Conservation (phyloP, 768 basidiomycete genomes). For the Dacryopinax spathularia region DNA sequence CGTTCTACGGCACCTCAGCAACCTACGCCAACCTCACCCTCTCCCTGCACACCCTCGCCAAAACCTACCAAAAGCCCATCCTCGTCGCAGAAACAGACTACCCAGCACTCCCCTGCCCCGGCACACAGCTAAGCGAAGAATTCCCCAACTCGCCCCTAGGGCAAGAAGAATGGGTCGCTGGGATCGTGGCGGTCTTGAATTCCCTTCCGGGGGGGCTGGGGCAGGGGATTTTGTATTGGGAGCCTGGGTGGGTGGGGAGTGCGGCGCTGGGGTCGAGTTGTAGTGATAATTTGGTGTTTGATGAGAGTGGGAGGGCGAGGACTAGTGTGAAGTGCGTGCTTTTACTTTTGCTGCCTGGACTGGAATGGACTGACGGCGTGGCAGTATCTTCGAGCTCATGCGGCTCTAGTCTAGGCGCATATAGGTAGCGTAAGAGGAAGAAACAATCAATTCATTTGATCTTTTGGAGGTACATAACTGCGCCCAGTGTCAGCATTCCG, state of each 20-base stretch:
- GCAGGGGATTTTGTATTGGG: constrained; percentile 45
- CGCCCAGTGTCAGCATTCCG: too few species aligned
- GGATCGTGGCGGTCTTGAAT: constrained; percentile 35
- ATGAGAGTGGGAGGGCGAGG: not conserved
- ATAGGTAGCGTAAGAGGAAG: too few species aligned
- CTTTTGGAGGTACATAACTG: too few species aligned
- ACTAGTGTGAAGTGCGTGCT: not conserved
- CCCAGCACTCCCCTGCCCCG: constrained; percentile 33
- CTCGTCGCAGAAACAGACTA: constrained; percentile 55
- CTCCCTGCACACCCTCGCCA: constrained; percentile 38
- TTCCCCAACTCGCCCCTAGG: constrained; percentile 38
- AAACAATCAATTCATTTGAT: too few species aligned
- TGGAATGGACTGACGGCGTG: not conserved
- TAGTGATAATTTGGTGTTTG: constrained; percentile 10
- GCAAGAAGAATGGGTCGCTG: constrained; percentile 40
- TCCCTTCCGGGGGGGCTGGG: constrained; percentile 24
- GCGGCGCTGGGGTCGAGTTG: constrained; percentile 27
- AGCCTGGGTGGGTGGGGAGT: constrained; percentile 50
- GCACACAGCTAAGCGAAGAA: constrained; percentile 34
- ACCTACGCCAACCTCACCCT: constrained; percentile 37
- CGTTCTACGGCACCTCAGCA: constrained; percentile 23
- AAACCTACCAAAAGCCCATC: constrained; percentile 38
- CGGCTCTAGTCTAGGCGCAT: not conserved
- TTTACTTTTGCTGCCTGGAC: not conserved
- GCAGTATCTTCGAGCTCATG: not conserved